phyloP scores from a whole-genome alignment of 1,284 basidiomycete genomes.

The Tilletiaria anomala region DNA sequence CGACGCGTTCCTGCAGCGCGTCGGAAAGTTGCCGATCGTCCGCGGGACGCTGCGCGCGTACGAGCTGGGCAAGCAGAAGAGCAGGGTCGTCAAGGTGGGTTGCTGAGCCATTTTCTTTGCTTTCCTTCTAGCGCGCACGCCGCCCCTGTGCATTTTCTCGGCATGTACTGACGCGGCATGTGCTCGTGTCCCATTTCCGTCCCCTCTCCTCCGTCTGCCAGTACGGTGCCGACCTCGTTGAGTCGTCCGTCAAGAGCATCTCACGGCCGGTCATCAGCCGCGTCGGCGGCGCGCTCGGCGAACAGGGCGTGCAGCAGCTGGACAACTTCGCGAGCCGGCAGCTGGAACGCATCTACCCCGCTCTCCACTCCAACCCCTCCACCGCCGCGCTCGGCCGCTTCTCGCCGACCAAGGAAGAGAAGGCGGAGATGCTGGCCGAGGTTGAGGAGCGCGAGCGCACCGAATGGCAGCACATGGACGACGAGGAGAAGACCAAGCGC shows the following conservation, averaged over 20 bases:
- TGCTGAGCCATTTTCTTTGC: no score
- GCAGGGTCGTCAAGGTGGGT: slow-evolving; percentile 66
- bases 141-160: not conserved
- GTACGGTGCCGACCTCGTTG: slow-evolving; percentile 78
- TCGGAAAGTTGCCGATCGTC: no score
- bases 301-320: slow-evolving; percentile 50
- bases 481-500: slow-evolving; percentile 22
- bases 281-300: slow-evolving; percentile 45
- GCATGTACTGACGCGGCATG: not conserved
- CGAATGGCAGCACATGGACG: slow-evolving; percentile 22
- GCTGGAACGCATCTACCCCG: slow-evolving; percentile 49
- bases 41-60: slow-evolving; percentile 57
- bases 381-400: no score
- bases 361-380: slow-evolving; percentile 10
- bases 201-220: slow-evolving; percentile 27
- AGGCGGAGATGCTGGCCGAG: slow-evolving; percentile 16
- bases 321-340: slow-evolving; percentile 78
- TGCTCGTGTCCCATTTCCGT: no score
- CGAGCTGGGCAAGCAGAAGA: slow-evolving; percentile 61
- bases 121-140: not conserved
- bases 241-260: slow-evolving; percentile 65
- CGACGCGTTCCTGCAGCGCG: no score
- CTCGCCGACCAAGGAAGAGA: slow-evolving; percentile 20
- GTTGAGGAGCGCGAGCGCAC: slow-evolving; percentile 18
- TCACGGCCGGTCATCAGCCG: slow-evolving; percentile 70